phyloP scores from a whole-genome alignment of 2,329 filamentous ascomycete genomes.

The Anisogramma anomala region DNA sequence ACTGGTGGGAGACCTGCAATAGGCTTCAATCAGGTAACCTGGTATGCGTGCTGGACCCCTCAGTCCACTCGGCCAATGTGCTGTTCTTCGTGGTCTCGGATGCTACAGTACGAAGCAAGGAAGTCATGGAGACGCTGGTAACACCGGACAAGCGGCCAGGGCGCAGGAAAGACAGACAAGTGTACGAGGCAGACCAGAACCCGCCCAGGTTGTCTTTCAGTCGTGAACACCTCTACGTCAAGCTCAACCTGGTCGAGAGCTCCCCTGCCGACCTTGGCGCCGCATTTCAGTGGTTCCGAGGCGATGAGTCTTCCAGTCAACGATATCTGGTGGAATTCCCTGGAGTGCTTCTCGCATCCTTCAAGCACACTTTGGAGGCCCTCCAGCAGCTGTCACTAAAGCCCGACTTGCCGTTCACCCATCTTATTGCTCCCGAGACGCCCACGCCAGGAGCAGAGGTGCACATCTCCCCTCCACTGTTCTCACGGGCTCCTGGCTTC shows the following conservation, averaged over 20 bases:
- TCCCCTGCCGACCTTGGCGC: conserved; percentile 15
- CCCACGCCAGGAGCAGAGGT: conserved; percentile 14
- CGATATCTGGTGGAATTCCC: conserved; percentile 50
- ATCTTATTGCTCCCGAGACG: conserved; percentile 30
- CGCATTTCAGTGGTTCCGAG: conserved; percentile 23
- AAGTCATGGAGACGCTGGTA: not conserved
- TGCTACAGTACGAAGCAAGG: conserved; percentile 15
- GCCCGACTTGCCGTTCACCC: conserved; percentile 35
- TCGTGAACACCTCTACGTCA: conserved; percentile 20
- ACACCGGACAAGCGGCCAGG: too few species aligned
- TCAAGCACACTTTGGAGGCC: conserved; percentile 43
- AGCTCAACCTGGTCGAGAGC: conserved; percentile 21
- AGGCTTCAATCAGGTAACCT: conserved; percentile 38
- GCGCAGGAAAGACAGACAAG: too few species aligned
- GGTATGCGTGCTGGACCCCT: conserved; percentile 34
- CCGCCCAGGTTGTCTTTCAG: conserved; percentile 24
- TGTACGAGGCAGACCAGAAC: not conserved
- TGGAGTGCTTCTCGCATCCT: conserved; percentile 45
- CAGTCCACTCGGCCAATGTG: conserved; percentile 28
- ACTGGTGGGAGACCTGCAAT: conserved; percentile 40
- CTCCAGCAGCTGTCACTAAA: conserved; percentile 40
- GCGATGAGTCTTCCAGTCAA: conserved; percentile 10
- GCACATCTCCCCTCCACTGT: conserved; percentile 35
- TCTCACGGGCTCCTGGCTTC: conserved; percentile 37
- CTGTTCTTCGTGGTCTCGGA: conserved; percentile 31